phyloP scores from a whole-genome alignment of 805 yeast genomes.

The Yamadazyma insecticola region DNA sequence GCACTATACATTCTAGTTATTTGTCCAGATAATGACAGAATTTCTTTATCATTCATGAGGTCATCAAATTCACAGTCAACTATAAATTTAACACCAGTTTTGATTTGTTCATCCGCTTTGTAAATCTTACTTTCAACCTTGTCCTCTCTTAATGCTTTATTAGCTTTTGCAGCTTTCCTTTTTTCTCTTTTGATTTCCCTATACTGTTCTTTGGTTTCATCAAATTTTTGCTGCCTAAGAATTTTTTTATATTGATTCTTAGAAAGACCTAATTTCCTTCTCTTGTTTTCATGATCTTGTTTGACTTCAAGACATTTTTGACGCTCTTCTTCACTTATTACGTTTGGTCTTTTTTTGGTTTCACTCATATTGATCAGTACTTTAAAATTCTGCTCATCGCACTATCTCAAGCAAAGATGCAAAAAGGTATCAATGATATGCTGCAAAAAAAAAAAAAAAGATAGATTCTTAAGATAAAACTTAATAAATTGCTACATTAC shows the following conservation, averaged over 20 bases:
- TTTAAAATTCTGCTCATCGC: not conserved
- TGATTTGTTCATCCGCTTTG: slow-evolving; percentile 41
- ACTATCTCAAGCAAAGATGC: not conserved
- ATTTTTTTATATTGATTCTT: slow-evolving; percentile 79
- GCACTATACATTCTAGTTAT: slow-evolving; percentile 78
- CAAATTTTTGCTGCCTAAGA: slow-evolving; percentile 55
- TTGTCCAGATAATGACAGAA: slow-evolving; percentile 71
- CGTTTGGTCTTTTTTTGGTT: slow-evolving; percentile 6
- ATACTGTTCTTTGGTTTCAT: slow-evolving; percentile 59
- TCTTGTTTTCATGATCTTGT: slow-evolving; percentile 6
- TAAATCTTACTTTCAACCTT: slow-evolving; percentile 27
- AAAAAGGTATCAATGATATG: too few species aligned
- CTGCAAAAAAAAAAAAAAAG: too few species aligned
- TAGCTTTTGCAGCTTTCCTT: slow-evolving; percentile 35
- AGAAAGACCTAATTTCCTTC: slow-evolving; percentile 60
- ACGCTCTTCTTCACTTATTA: slow-evolving; percentile 6
- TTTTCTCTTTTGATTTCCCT: slow-evolving; percentile 52
- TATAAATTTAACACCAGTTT: slow-evolving; percentile 52
- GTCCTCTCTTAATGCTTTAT: slow-evolving; percentile 20
- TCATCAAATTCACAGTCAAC: slow-evolving; percentile 91
- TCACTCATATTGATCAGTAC: not conserved
- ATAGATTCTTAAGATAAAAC: too few species aligned
- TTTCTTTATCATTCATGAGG: slow-evolving; percentile 71
- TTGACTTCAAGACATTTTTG: slow-evolving; percentile 8
- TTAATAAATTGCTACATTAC: too few species aligned